phyloP scores from a whole-genome alignment of 1,284 basidiomycete genomes.

The Pholiota adiposa region DNA sequence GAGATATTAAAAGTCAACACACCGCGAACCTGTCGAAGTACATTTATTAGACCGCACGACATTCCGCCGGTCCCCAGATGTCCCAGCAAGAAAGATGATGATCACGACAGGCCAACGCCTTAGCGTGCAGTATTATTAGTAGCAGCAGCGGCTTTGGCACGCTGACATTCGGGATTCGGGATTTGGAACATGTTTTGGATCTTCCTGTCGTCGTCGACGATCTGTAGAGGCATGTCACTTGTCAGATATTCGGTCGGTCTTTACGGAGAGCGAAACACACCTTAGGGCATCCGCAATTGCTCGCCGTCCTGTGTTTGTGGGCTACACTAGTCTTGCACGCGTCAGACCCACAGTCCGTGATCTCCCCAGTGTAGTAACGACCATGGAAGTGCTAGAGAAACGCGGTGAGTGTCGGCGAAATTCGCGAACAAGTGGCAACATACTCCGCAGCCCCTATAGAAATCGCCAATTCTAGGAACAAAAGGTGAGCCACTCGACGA shows the following conservation, averaged over 20 bases:
- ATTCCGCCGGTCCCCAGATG: neutral
- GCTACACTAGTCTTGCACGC: conserved; percentile 56
- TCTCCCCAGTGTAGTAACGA: conserved; percentile 61
- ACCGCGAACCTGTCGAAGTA: conserved; percentile 5
- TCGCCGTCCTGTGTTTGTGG: conserved; percentile 58
- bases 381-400: conserved; percentile 60
- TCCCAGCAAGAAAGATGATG: neutral
- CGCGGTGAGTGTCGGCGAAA: neutral
- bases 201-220: conserved; percentile 39
- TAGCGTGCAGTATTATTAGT: conserved; percentile 30
- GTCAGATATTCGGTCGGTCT: neutral
- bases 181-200: conserved; percentile 47
- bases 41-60: neutral
- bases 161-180: conserved; percentile 38
- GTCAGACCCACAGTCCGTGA: conserved; percentile 52
- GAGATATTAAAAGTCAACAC: conserved; percentile 10
- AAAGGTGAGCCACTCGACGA: neutral
- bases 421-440: conserved; percentile 17
- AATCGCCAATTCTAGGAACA: conserved; percentile 55
- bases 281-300: conserved; percentile 52
- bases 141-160: neutral
- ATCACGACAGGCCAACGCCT: conserved; percentile 6
- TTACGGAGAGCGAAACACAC: conserved; percentile 26
- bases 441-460: conserved; percentile 64
- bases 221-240: conserved; percentile 26